phyloP scores from a whole-genome alignment of 345 rosid genomes.

The sweet orange (Citrus sinensis) region DVS_A1.0 CM039161.1:550501-551000 shows the following conservation, averaged over 20 bases:
- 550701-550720: slow-evolving; percentile 66
- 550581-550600: slow-evolving; percentile 69
- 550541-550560: slow-evolving; percentile 90
- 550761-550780: slow-evolving; percentile 93
- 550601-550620: slow-evolving; percentile 83
- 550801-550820: slow-evolving; percentile 59
- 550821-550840: slow-evolving; percentile 1
- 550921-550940: neutral
- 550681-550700: slow-evolving; percentile 46
- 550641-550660: neutral
- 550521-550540: slow-evolving; percentile 85
- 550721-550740: slow-evolving; percentile 92
- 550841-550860: slow-evolving; percentile 1
- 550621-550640: slow-evolving; percentile 22
- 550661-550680: slow-evolving; percentile 3
- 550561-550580: slow-evolving; percentile 78
- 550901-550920: neutral
- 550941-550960: neutral
- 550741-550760: slow-evolving; percentile 94
- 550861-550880: neutral
- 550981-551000: neutral
- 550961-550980: neutral
- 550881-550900: neutral
- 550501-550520: slow-evolving; percentile 82
- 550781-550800: slow-evolving; percentile 89